Evolutionary conservation across 768 basidiomycete species (phyloP).

Genomic region (Pisolithus sp.): DNA sequence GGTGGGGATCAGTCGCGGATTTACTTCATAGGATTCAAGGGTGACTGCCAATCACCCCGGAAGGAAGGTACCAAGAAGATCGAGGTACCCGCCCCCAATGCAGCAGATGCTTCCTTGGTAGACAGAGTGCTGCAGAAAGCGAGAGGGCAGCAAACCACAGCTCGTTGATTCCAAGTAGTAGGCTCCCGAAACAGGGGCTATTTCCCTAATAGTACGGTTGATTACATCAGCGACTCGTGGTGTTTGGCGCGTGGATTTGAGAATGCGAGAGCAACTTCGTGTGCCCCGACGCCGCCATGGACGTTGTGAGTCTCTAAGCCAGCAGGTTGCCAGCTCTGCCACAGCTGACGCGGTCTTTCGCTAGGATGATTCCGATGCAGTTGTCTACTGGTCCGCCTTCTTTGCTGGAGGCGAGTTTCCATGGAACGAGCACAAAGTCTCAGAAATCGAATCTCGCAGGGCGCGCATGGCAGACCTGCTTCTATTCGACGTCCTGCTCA

Average conservation of each 20-base stretch:
- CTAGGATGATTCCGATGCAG: conserved; percentile 12
- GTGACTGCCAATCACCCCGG: conserved; percentile 49
- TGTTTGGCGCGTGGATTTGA: background rate
- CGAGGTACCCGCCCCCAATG: conserved; percentile 75
- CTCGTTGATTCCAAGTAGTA: conserved; percentile 29
- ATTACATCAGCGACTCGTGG: background rate
- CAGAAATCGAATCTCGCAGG: conserved; percentile 59
- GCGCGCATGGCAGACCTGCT: conserved; percentile 55
- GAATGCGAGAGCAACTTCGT: background rate
- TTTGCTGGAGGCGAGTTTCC: conserved; percentile 59
- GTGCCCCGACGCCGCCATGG: conserved; percentile 12
- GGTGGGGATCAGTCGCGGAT: conserved; percentile 61
- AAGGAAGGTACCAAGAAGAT: conserved; percentile 59
- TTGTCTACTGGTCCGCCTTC: conserved; percentile 20
- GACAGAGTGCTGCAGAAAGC: conserved; percentile 54
- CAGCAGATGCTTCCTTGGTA: conserved; percentile 63
- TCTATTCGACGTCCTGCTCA: conserved; percentile 69
- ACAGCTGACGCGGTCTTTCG: background rate
- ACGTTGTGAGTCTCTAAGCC: conserved; percentile 17
- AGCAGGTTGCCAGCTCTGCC: background rate
- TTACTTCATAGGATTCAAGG: conserved; percentile 82
- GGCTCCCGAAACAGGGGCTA: background rate
- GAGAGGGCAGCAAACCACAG: conserved; percentile 59
- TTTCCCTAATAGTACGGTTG: background rate
- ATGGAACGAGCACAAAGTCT: conserved; percentile 47